These are phyloP conservation scores for Yarrowia deformans DNA, from an alignment of 805 yeast species.

Conservation along the genomic window DNA sequence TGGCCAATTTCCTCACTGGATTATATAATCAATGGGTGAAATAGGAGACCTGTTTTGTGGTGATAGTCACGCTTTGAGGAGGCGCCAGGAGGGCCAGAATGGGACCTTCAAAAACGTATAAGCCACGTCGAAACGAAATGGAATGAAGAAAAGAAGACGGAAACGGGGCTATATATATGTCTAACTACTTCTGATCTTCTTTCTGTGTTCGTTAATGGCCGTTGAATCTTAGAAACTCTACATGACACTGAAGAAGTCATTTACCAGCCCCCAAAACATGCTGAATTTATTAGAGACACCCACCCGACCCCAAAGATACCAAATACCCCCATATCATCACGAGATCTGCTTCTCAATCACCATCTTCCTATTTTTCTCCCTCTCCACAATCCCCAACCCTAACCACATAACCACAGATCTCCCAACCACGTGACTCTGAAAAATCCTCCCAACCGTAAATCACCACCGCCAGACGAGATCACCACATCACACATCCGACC, in stretches of 20 bases:
- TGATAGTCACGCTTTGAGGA: too few relatives aligned
- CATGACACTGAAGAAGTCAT: too few relatives aligned
- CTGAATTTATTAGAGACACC: background rate
- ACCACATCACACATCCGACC: background rate
- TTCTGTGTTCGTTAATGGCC: too few relatives aligned
- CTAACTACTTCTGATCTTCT: too few relatives aligned
- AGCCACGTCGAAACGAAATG: too few relatives aligned
- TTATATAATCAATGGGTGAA: background rate
- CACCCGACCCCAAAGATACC: background rate
- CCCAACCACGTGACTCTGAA: constrained; percentile 13
- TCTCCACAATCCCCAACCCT: background rate
- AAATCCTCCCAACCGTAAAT: constrained; percentile 20
- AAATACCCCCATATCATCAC: background rate
- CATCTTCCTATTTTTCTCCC: background rate
- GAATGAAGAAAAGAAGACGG: too few relatives aligned
- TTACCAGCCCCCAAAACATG: too few relatives aligned
- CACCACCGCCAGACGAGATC: background rate
- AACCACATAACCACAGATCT: background rate
- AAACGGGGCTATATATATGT: too few relatives aligned
- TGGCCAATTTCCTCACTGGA: background rate
- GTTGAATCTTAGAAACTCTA: too few relatives aligned
- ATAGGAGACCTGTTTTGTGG: too few relatives aligned
- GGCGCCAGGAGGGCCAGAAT: too few relatives aligned
- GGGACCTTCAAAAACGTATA: too few relatives aligned
- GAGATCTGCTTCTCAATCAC: background rate